phyloP scores from a whole-genome alignment of 2,329 filamentous ascomycete species.

The Lachnellula cervina region DNA sequence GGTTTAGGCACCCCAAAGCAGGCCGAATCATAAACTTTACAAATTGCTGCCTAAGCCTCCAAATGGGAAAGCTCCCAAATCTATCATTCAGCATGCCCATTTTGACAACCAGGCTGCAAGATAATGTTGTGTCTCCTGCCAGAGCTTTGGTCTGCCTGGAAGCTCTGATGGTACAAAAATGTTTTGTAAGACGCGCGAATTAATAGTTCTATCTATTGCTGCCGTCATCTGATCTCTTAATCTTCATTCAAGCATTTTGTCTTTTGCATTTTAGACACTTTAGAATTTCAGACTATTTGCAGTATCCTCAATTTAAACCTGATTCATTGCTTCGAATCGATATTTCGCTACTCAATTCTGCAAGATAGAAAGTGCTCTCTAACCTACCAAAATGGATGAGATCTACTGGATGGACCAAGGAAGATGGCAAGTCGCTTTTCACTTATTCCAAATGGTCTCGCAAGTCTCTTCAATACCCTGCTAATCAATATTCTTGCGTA shows the following conservation, averaged over 20 bases:
- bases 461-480: too few species aligned
- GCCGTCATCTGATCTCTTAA: not conserved
- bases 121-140: not conserved
- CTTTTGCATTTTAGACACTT: not conserved
- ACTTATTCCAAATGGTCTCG: not conserved
- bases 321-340: not conserved
- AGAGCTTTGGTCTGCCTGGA: not conserved
- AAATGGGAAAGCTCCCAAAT: not conserved
- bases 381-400: not conserved
- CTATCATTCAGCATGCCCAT: not conserved
- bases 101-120: not conserved
- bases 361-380: not conserved
- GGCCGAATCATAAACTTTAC: too few species aligned
- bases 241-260: not conserved
- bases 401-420: conserved; percentile 4
- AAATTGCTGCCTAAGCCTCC: too few species aligned
- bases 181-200: not conserved
- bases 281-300: too few species aligned
- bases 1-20: too few species aligned
- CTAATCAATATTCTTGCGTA: not conserved
- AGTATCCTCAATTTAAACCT: too few species aligned
- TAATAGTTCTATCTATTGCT: not conserved
- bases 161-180: not conserved
- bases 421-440: conserved; percentile 1
- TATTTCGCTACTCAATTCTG: not conserved